These are phyloP conservation scores for Boletus semigastroideus DNA, from an alignment of 1,284 basidiomycete genomes.

Conservation along the genomic window DNA sequence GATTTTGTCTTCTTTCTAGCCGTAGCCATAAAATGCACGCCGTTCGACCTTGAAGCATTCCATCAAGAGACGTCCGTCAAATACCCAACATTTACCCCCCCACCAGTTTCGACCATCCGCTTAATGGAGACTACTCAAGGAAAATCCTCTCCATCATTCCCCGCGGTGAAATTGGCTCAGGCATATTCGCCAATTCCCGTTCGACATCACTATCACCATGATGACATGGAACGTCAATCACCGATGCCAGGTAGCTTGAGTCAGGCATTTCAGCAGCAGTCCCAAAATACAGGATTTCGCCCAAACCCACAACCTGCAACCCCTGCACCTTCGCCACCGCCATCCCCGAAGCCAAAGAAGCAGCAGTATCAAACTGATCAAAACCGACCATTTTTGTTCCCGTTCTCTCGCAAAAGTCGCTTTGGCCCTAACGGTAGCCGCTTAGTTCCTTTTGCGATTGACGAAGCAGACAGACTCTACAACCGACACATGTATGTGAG, in stretches of 20 bases:
- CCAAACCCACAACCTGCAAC: constrained; percentile 69
- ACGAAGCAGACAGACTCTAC: constrained; percentile 93
- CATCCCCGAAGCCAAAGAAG: constrained; percentile 92
- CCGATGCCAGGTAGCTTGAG: constrained; percentile 40
- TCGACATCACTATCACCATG: constrained; percentile 89
- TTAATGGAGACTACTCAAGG: constrained; percentile 22
- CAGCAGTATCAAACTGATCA: constrained; percentile 99
- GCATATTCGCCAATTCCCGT: constrained; percentile 90
- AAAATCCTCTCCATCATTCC: constrained; percentile 42
- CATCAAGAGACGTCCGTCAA: constrained; percentile 88
- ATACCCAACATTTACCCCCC: constrained; percentile 86
- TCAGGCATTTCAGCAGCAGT: constrained; percentile 48
- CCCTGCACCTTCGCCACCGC: constrained; percentile 88
- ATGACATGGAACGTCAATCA: constrained; percentile 56
- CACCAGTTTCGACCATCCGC: constrained; percentile 40
- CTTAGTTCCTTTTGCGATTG: constrained; percentile 91
- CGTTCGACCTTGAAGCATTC: constrained; percentile 86
- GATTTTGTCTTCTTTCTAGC: constrained; percentile 28
- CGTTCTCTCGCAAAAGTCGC: constrained; percentile 68
- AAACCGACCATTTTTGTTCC: constrained; percentile 91
- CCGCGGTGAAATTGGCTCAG: constrained; percentile 74
- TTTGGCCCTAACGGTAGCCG: constrained; percentile 47
- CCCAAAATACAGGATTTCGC: constrained; percentile 47
- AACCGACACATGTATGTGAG: constrained; percentile 90
- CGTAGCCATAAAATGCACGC: constrained; percentile 77